Percentiles rank a stretch among this genome's conserved stretches.
Conservation (phyloP, 2,329 filamentous ascomycete species). For the Aspergillus sp. region DNA sequence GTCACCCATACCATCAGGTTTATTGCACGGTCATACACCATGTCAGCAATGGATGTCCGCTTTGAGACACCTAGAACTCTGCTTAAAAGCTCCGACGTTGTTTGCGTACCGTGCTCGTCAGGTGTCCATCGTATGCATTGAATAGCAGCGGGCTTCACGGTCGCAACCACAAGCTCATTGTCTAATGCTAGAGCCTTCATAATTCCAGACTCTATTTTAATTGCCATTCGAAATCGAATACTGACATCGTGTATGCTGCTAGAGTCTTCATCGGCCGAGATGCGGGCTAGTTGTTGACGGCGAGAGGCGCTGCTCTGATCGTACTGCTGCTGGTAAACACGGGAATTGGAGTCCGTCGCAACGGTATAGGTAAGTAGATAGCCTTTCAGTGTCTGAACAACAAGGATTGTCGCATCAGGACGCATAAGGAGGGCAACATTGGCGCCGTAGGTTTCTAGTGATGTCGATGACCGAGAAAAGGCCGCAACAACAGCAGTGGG, state of each 20-base stretch:
- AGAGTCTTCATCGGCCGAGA: constrained; percentile 76
- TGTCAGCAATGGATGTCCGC: constrained; percentile 72
- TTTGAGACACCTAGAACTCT: constrained; percentile 84
- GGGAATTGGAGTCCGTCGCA: constrained; percentile 76
- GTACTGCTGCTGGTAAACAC: constrained; percentile 83
- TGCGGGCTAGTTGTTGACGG: constrained; percentile 45
- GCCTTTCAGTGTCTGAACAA: constrained; percentile 80
- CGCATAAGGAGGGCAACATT: constrained; percentile 83
- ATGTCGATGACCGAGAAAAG: constrained; percentile 77
- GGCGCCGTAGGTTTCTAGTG: constrained; percentile 77
- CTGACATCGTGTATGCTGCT: constrained; percentile 81
- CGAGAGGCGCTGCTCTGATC: constrained; percentile 47
- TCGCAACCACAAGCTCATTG: constrained; percentile 89
- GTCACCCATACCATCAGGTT: constrained; percentile 92
- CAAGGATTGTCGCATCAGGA: constrained; percentile 87
- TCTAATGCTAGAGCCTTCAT: constrained; percentile 83
- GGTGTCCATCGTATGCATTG: constrained; percentile 96
- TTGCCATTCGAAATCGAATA: constrained; percentile 93
- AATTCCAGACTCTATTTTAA: constrained; percentile 96
- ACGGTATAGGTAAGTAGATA: constrained; percentile 95
- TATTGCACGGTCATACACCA: constrained; percentile 95
- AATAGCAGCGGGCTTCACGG: constrained; percentile 85
- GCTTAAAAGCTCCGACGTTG: constrained; percentile 83
- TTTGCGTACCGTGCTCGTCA: constrained; percentile 77
- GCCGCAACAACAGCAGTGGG: constrained; percentile 86